Percentiles rank a stretch among this genome's conserved stretches.
These are phyloP conservation scores for Apiospora hydei DNA, from an alignment of 2,329 filamentous ascomycete genomes.

Conservation along the genomic window DNA sequence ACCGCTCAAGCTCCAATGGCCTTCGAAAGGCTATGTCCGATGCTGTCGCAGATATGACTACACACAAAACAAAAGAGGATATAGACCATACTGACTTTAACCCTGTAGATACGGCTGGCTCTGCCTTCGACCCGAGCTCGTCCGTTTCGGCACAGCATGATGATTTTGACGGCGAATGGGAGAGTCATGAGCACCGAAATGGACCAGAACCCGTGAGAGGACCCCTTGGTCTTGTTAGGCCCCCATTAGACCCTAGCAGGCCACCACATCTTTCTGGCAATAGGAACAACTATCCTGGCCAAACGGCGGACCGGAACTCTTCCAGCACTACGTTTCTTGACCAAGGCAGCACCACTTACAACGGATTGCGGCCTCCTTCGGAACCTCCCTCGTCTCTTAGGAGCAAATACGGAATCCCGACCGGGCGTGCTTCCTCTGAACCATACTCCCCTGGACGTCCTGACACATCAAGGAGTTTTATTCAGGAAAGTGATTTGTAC, in stretches of 20 bases:
- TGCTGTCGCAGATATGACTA: conserved; percentile 19
- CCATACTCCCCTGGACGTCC: conserved; percentile 35
- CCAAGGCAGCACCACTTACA: conserved; percentile 13
- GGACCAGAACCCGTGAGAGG: not conserved
- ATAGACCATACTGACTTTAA: conserved; percentile 9
- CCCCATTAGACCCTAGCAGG: conserved; percentile 15
- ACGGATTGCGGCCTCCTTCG: conserved; percentile 32
- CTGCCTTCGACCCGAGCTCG: not conserved
- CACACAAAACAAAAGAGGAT: not conserved
- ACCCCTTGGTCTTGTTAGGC: not conserved
- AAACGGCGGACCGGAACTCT: not conserved
- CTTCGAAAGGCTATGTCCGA: conserved; percentile 13
- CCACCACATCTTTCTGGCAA: conserved; percentile 12
- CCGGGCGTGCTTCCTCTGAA: conserved; percentile 33
- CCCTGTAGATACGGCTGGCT: not conserved
- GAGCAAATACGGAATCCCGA: conserved; percentile 38
- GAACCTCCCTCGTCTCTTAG: conserved; percentile 30
- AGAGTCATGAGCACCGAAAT: not conserved
- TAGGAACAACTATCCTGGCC: not conserved
- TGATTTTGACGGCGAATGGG: not conserved
- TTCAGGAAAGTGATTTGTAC: conserved; percentile 46
- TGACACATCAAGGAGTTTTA: conserved; percentile 42
- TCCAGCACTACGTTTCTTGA: not conserved
- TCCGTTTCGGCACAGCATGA: not conserved
- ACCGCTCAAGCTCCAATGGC: not conserved